These are phyloP conservation scores for Rhodotorula sp. DNA, from an alignment of 1,284 basidiomycete genomes.

Conservation along the genomic window DNA sequence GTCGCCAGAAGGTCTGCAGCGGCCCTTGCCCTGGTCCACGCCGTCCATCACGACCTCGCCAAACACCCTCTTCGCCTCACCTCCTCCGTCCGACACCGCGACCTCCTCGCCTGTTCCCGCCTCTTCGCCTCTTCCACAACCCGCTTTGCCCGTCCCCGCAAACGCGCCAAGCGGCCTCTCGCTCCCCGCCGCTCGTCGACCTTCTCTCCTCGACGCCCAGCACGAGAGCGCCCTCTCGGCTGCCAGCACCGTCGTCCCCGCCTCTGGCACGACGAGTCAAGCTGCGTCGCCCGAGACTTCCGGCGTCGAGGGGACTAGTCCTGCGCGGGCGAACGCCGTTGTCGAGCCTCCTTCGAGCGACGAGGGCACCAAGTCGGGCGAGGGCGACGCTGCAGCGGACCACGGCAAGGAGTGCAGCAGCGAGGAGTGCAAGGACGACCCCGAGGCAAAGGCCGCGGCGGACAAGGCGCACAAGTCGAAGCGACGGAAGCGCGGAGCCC, in stretches of 20 bases:
- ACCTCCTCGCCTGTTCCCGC: neutral
- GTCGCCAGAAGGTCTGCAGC: conserved; percentile 4
- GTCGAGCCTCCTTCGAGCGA: neutral
- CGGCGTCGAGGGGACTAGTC: neutral
- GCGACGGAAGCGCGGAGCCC: conserved; percentile 72
- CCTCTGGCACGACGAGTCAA: neutral
- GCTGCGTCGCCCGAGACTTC: neutral
- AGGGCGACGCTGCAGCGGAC: neutral
- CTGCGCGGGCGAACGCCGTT: conserved; percentile 1
- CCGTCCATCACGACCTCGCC: neutral
- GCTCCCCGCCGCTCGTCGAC: conserved; percentile 5
- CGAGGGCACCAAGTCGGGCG: no score
- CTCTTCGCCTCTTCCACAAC: neutral
- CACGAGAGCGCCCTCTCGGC: neutral
- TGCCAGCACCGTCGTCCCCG: conserved; percentile 1
- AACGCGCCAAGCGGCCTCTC: neutral
- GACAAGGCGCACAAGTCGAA: conserved; percentile 57
- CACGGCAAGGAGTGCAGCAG: neutral
- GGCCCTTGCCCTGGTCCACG: conserved; percentile 13
- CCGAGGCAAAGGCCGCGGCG: conserved; percentile 45
- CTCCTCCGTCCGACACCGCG: neutral
- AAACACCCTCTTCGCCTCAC: neutral
- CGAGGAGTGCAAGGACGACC: conserved; percentile 7
- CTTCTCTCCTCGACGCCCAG: conserved; percentile 1
- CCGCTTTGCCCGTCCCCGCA: neutral